Evolutionary conservation across 768 basidiomycete genomes (phyloP), one percentile per base, ranked within the genome.

Genomic region (Fibroporia radiculosa): DNA sequence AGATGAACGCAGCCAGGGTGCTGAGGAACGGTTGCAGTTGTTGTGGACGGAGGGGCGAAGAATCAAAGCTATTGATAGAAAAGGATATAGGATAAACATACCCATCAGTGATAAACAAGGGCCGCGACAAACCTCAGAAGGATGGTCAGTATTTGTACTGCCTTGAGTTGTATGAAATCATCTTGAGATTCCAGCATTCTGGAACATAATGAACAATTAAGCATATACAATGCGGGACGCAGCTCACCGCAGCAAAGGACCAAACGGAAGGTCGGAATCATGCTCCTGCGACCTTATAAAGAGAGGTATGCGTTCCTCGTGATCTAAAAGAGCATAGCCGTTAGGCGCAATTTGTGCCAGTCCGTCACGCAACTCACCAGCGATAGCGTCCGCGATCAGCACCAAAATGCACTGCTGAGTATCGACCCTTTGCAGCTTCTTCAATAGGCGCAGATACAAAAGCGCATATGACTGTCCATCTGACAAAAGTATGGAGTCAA

Each of bases 161-260:
- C 73, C 59, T 93, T 96, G 46, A 97, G 72, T 57, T 93, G 90
- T n/a, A 90, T 82, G 53, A 96, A 97, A 60, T 98, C 93, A 61
- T 98, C 96, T 53, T 82, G 83, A 11, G 84, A 78, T 29, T 88
- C 84, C 37, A 96, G 68, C 26, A 82, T 79, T 55, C 90, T 95
- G 33, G 2, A 1, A 33, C 28, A 18, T 7, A 6, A 35, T 35
- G 16, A 35, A 19, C 6, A n/a, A n/a, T n/a, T n/a, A n/a, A n/a
- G n/a, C 7, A 8, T 35, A 35, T 35, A 8, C 16, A 10, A 8
- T n/a, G n/a, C 29, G 16, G 13, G 16, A 37, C 12, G 6, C 11
- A 22, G 29, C 66, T 29, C 36, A 87, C 91, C 82, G 75, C 40
- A 91, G 70, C n/a, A 93, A 68, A 1, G 89, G 84, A 6, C 67